Evolutionary conservation across 139 green algal genomes (phyloP).

Genomic region (Monoraphidium neglectum): DNA sequence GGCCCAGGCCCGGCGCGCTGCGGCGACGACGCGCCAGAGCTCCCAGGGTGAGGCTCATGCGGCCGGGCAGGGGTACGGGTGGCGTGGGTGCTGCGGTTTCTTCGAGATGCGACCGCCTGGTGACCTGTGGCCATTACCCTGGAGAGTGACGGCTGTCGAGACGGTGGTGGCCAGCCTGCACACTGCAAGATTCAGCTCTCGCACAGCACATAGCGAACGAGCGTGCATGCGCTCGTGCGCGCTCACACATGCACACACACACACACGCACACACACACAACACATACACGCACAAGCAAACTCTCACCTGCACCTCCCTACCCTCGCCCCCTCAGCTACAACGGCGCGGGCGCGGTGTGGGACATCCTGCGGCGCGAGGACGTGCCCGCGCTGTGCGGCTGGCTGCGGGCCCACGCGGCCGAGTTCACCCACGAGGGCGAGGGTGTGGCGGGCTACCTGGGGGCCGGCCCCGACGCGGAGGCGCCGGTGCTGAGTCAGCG

Average conservation of each 20-base stretch:
- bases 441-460: constrained; percentile 9
- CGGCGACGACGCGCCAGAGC: neutral
- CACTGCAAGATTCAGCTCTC: no score
- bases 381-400: constrained; percentile 39
- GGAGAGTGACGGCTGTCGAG: no score
- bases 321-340: constrained; percentile 13
- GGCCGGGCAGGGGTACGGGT: neutral
- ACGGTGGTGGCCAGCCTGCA: no score
- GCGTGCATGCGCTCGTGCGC: no score
- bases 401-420: constrained; percentile 30
- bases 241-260: no score
- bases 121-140: no score
- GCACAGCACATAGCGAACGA: no score
- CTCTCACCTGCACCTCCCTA: neutral
- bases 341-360: constrained; percentile 77
- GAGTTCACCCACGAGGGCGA: constrained; percentile 55
- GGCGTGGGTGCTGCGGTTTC: neutral
- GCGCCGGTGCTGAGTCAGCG: constrained; percentile 38
- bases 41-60: neutral
- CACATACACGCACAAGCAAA: constrained; percentile 7
- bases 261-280: no score
- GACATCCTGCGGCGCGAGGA: constrained; percentile 75
- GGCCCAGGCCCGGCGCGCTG: constrained; percentile 8
- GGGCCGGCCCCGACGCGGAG: neutral
- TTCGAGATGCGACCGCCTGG: no score